A percentile compares a stretch with the other conserved stretches of the same genome.
Evolutionary conservation across 441 rosid genomes (phyloP).

Genomic region (Populus hybrid): DNA sequence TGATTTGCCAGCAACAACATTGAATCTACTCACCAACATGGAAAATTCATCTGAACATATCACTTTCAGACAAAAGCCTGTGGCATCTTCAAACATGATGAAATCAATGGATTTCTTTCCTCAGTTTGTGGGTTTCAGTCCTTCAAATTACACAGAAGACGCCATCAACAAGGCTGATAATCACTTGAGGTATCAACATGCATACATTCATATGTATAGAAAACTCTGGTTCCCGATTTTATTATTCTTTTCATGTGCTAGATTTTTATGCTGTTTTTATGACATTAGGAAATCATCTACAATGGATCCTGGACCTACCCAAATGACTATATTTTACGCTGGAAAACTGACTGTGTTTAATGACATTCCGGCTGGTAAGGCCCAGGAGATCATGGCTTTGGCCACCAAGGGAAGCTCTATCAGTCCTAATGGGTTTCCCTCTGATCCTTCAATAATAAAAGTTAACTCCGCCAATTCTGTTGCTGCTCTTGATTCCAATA

Average conservation of each 20-base stretch:
- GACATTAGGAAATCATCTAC: slow-evolving; percentile 19
- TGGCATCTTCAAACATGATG: slow-evolving; percentile 7
- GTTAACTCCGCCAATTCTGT: slow-evolving; percentile 11
- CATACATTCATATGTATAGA: neutral
- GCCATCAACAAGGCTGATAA: slow-evolving; percentile 7
- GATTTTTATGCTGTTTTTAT: neutral
- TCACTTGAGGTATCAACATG: slow-evolving; percentile 12
- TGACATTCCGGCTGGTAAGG: slow-evolving; percentile 49
- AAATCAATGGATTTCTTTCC: slow-evolving; percentile 27
- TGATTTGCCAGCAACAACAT: slow-evolving; percentile 7
- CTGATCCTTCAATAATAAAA: slow-evolving; percentile 14
- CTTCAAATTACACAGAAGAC: slow-evolving; percentile 23
- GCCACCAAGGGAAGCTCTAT: slow-evolving; percentile 31
- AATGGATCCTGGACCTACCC: slow-evolving; percentile 29
- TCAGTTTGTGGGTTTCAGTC: slow-evolving; percentile 20
- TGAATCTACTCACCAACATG: slow-evolving; percentile 30
- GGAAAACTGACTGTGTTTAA: slow-evolving; percentile 47
- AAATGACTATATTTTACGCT: slow-evolving; percentile 54
- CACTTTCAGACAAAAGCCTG: neutral
- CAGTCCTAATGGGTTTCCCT: neutral
- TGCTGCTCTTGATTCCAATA: slow-evolving; percentile 37
- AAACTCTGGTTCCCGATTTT: neutral
- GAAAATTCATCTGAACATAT: slow-evolving; percentile 19
- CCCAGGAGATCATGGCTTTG: slow-evolving; percentile 41
- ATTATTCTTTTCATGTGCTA: neutral